Evolutionary conservation across 768 basidiomycete genomes (phyloP).

Genomic region (Boletellus sp.): DNA sequence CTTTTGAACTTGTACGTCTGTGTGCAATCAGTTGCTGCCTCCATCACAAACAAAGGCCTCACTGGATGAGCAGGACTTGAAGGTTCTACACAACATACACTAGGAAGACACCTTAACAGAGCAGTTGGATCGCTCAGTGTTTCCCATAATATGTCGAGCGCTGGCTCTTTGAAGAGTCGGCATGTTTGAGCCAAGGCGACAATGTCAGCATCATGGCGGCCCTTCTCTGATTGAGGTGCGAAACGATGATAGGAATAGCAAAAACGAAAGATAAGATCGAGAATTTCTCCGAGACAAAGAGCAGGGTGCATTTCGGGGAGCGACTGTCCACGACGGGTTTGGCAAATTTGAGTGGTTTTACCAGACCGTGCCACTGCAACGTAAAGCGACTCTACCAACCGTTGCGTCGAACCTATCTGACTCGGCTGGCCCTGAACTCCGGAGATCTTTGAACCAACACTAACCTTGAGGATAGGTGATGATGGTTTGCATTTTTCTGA

Average conservation of each 20-base stretch:
- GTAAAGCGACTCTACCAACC: too few species aligned
- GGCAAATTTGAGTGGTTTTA: too few species aligned
- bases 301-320: slow-evolving; percentile 1
- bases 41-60: background rate
- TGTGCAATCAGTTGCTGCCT: background rate
- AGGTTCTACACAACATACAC: background rate
- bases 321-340: too few species aligned
- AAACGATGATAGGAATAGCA: background rate
- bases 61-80: background rate
- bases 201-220: background rate
- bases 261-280: background rate
- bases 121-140: background rate
- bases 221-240: background rate
- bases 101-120: background rate
- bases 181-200: slow-evolving; percentile 1
- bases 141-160: background rate
- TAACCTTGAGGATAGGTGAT: too few species aligned
- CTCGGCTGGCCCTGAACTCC: too few species aligned
- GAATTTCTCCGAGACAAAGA: background rate
- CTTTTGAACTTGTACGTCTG: background rate
- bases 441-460: too few species aligned
- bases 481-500: too few species aligned
- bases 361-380: too few species aligned
- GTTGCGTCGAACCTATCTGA: too few species aligned
- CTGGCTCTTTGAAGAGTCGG: background rate